Percentiles rank a stretch among this genome's conserved stretches.
Evolutionary conservation across 179 eudicot genomes (phyloP).

Genomic region (Actinidia chinensis): DNA sequence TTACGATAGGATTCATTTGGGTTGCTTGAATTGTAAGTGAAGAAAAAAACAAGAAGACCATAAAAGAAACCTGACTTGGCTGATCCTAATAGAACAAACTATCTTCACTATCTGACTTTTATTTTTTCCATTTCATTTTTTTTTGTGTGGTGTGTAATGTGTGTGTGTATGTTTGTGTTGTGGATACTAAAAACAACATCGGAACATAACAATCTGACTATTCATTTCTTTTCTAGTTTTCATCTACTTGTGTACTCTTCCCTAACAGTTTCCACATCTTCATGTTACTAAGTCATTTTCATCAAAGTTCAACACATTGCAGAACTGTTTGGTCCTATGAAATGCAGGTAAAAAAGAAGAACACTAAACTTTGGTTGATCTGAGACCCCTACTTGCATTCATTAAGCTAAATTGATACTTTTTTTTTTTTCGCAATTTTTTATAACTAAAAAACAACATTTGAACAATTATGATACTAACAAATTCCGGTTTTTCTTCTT

Average conservation of each 20-base stretch:
- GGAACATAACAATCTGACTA: background rate
- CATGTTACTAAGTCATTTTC: background rate
- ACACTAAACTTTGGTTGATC: background rate
- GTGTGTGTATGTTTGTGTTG: no score
- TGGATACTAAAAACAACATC: background rate
- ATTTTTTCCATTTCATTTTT: no score
- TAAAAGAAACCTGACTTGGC: background rate
- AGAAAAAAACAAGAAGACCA: background rate
- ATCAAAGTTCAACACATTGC: background rate
- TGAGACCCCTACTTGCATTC: background rate
- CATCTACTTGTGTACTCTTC: background rate
- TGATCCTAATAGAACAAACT: background rate
- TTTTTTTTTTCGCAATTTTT: no score
- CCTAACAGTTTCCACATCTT: background rate
- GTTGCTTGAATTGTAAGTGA: background rate
- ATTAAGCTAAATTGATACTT: background rate
- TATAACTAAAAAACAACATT: no score
- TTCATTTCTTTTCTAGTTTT: background rate
- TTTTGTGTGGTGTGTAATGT: no score
- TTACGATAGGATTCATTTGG: background rate
- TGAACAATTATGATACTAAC: no score
- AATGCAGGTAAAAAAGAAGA: background rate
- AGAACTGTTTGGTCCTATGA: conserved; percentile 5
- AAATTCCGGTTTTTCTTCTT: no score
- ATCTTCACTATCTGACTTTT: background rate